Evolutionary conservation across 75 land plant genomes (phyloP), one percentile per base, ranked within the genome.

Genomic region (Larix kaempferi): DNA sequence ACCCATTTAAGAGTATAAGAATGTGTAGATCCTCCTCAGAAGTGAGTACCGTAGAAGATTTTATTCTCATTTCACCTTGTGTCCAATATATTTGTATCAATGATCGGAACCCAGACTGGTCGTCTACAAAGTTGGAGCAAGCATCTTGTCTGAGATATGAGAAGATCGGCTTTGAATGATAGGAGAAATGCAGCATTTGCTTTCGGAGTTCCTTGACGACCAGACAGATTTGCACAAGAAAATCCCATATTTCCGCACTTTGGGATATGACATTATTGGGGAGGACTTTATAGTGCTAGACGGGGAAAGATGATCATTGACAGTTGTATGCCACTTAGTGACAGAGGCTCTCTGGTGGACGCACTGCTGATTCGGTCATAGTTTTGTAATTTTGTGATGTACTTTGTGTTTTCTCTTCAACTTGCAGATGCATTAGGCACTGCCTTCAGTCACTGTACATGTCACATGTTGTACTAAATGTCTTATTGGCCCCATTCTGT

Each of bases 1-100:
- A 69, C 41, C 77, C 77, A 73, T 82, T 76, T 5, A 73, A 74
- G 17, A 63, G 44, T 26, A 11, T 6, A 3, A 1, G 4, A 14
- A 27, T 13, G 0, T 63, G 1, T 27, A 29, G 19, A 3, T 63
- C 14, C 4, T 14, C 1, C 16, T 64, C 19, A 49, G 10, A 8
- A 65, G 27, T 65, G 2, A 35, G 6, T 7, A 27, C 16, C 14
- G 69, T 14, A 13, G 0, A 8, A 6, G n/a, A 22, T n/a, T 25
- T 61, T 22, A 0, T 61, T 23, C 8, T 8, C 1, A 64, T 17
- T 26, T 64, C 66, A 26, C 19, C 16, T 64, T 33, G 6, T 29
- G 16, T 29, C 5, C 29, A 49, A 13, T 29, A 3, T 5, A 29
- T 63, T 15, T 29, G 37, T 6, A 4, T 17, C 1, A 17, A 29